Evolutionary conservation across 768 basidiomycete species (phyloP), one percentile per base, ranked within the genome.

Genomic region (Macrocybe gigantea): DNA sequence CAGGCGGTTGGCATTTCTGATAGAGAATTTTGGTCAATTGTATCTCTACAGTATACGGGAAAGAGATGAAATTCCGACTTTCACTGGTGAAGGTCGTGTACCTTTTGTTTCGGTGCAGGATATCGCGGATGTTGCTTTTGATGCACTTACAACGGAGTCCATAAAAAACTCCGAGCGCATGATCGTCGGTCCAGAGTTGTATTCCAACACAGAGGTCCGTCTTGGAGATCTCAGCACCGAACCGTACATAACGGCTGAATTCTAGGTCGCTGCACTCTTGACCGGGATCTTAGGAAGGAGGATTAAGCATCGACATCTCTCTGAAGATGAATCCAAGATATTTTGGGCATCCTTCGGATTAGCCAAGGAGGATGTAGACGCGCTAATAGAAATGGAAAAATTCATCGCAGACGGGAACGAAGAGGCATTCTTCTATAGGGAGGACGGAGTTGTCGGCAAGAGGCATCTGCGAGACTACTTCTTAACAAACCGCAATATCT

Each of bases 171-270:
- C 47, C 3, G 62, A 66, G 11, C 55, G 53, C 10, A 55, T 60
- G 31, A 56, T 71, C 7, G 53, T 69, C 30, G 68, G 70, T 2
- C 65, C 67, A 0, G 61, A 67, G 12, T 38, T 66, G 5, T 53
- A 59, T 6, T 55, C n/a, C n/a, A 54, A 6, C 65, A 65, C 33
- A 62, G 66, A 47, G 55, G 68, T 53, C 68, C 66, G 22, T 37
- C 11, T 22, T 22, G 4, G 36, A 5, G 9, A 9, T 9, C 15
- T 11, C n/a, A 41, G 12, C 1, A 43, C 10, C 8, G 5, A 14
- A 10, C 32, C 8, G 13, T 15, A 41, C 15, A 38, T 30, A 6
- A 11, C 29, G 39, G 13, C 34, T 5, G 15, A 38, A 1, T n/a
- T 7, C 33, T n/a, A 67, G 65, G 56, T 59, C 5, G 63, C 63